Base-by-base conservation (phyloP, 331 rosid species). In the Malus hybrid region DNA sequence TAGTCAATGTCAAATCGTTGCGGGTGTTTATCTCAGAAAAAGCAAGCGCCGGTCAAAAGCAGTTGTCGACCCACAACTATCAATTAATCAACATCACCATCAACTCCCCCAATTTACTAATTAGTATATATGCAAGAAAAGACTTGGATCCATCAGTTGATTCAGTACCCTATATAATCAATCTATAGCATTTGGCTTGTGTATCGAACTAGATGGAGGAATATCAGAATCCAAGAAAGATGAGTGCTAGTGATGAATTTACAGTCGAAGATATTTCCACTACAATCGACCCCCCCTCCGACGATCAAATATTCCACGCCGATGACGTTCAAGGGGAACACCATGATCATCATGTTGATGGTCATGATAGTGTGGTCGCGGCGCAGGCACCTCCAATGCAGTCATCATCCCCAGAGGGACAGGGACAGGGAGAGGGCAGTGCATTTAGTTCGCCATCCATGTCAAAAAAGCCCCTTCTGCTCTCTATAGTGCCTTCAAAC, bases 401-500 rank as follows among this genome's bases (percentile, higher is more conserved):
- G 39, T 64, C 67, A 27, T 62, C 67, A 0, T 27, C 67, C 13
- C 10, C 67, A 13, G 67, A 62, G 33, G 67, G 67, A 10, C 50
- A 39, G 46, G 39, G 39, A 33, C 39, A 44, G 50, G 36, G 36
- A 33, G 64, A 59, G 29, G 67, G 67, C 67, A 62, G 27, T 61
- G 34, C 65, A 20, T 7, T 15, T 19, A 7, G 13, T 61, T 80
- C 83, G 12, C 83, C 83, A 2, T 74, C 83, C 18, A 1, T 61
- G 50, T 74, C 83, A n/a, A 76, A 70, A 70, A 80, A 74, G 61
- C 83, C 83, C 11, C 74, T 80, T 39, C 79, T 80, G 28, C 65
- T 27, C 8, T 18, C 79, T 10, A 19, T 68, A 33, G 67, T 60
- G 9, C 18, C 79, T 29, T 27, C 20, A 31, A 68, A 63, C 46